Conservation (phyloP, 1,284 basidiomycete genomes). For the Cryptococcus sp. region DNA sequence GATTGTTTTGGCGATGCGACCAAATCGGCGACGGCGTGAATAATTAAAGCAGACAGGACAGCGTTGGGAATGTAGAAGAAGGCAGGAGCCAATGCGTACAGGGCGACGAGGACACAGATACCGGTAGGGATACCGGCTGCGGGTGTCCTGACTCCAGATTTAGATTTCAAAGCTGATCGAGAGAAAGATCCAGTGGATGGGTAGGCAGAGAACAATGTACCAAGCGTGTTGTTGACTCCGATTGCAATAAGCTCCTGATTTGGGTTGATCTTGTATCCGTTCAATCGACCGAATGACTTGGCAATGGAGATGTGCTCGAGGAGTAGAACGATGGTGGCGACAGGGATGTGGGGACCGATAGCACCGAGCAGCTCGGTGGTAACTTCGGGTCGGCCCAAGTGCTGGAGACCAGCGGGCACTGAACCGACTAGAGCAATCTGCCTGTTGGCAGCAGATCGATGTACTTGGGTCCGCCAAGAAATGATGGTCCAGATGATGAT, state of each 20-base stretch:
- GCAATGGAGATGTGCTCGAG: conserved; percentile 96
- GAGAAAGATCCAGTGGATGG: conserved; percentile 98
- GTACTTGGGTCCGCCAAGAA: conserved; percentile 73
- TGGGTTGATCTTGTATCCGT: conserved; percentile 96
- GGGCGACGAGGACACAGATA: conserved; percentile 83
- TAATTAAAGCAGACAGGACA: conserved; percentile 83
- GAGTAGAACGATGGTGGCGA: conserved; percentile 89
- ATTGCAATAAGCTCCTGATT: conserved; percentile 97
- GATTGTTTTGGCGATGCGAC: conserved; percentile 81
- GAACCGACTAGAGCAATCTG: conserved; percentile 72
- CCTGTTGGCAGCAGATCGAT: conserved; percentile 61
- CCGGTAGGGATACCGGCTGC: conserved; percentile 83
- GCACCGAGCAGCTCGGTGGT: conserved; percentile 61
- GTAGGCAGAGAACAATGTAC: conserved; percentile 83
- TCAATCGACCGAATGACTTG: conserved; percentile 91
- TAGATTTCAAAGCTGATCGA: conserved; percentile 90
- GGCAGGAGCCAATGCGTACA: conserved; percentile 86
- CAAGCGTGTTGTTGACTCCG: conserved; percentile 69
- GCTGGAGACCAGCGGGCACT: conserved; percentile 76
- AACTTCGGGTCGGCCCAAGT: conserved; percentile 71
- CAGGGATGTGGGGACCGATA: conserved; percentile 74
- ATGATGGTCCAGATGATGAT: conserved; percentile 79
- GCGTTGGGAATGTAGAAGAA: conserved; percentile 64
- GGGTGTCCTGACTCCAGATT: conserved; percentile 93
- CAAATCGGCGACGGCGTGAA: conserved; percentile 90